Evolutionary conservation across 371 early-diverging fungal genomes (phyloP), one percentile per base, ranked within the genome.

Genomic region (Thermomucor indicae-seudaticae): DNA sequence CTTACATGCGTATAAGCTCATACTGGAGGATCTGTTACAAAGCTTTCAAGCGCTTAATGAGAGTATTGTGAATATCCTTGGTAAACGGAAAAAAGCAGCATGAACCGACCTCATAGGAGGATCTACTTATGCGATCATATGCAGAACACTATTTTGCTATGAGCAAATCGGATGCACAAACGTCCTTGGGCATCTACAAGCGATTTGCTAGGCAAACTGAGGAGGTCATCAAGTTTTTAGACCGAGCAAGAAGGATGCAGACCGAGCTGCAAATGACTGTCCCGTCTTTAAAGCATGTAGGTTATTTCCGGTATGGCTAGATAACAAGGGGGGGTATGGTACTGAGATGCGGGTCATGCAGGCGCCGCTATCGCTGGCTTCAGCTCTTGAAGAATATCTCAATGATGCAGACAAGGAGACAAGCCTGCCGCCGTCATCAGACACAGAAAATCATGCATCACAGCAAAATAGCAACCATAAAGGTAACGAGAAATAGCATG

Each of bases 11-110:
- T 94, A 88, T 65, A 74, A 91, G 14, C 65, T 96, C 44, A 72
- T 94, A 19, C 67, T 94, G 17, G 88, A 89, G 22, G 97, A 97
- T 59, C 77, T 93, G 65, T 67, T 96, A 43, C 76, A 79, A 8
- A 72, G 95, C 16, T 95, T 93, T 66, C 90, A 91, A 62, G 79
- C 89, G 2, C 73, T 93, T 67, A 97, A 95, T 63, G 93, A 93
- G 62, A 92, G 89, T 14, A 90, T 94, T 27, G 91, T 96, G 49
- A 88, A 91, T 52, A 88, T 95, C 51, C 75, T 96, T 41, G 82
- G 90, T 86, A 71, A 41, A 65, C 53, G 20, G 6, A 10, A 29
- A 42, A 7, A 16, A 10, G 32, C 22, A 46, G 12, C 10, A 7
- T 35, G 4, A 11, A 19, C 19, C n/a, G n/a, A n/a, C 14, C 10